Evolutionary conservation across 1,139 yeast genomes (phyloP), one percentile per base, ranked within the genome.

Genomic region (Blastobotrys niveus): DNA sequence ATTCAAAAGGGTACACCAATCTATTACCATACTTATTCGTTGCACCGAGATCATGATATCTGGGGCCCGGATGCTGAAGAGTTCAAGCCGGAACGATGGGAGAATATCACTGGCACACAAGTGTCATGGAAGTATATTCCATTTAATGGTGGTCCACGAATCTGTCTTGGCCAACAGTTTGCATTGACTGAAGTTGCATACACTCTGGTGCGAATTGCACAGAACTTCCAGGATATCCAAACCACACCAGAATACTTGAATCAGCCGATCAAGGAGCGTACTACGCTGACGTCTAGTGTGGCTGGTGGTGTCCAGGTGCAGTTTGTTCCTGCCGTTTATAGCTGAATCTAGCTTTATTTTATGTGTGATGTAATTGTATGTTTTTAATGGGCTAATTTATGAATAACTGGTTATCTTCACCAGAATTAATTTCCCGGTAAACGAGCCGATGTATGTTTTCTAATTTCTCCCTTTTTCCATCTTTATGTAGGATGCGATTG

Each of bases 71-170:
- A 76, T 52, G 71, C 78, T 7, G 51, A 55, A 3, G 72, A 57
- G 37, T 76, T 73, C 59, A 62, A 65, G 44, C 81, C 81, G 7
- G 80, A 76, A 51, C 67, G 80, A 52, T 76, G 80, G 80, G 51
- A 47, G 10, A 55, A 50, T 21, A 38, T 42, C 19, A 45, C 10
- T n/a, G 38, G 51, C 43, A 45, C 54, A 27, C 46, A 54, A 15
- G 52, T 34, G 5, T 34, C 55, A 17, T 63, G 67, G 67, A 61
- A 58, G 15, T 63, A 57, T 45, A 45, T 63, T 22, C 66, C 67
- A 2, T 76, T 75, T 65, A 76, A 76, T 53, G 81, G 80, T 34
- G 81, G 81, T 15, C 80, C 81, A 33, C 65, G 81, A 47, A 74
- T 76, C 49, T 76, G 81, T 52, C 63, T 77, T 46, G 81, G 81